Evolutionary conservation across 106 monocot genomes (phyloP), one percentile per base, ranked within the genome.

Genomic region (Dioscorea alata): DNA sequence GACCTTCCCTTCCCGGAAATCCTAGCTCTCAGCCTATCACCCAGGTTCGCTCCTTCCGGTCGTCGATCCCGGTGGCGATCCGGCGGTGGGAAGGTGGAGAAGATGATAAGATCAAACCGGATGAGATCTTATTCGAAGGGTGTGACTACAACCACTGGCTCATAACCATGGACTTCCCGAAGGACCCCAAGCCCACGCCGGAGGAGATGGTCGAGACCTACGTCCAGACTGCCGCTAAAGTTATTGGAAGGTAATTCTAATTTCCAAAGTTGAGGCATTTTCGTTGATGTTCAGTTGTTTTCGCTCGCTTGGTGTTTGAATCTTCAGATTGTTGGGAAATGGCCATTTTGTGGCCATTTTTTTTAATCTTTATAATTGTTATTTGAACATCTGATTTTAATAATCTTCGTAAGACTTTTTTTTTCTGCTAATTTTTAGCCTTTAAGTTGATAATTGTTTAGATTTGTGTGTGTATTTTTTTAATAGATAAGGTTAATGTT

Each of bases 131-230:
- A 42, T 95, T 95, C 72, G 94, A 95, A 73, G 94, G 91, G 3
- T 91, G 91, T 60, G 94, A 95, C 69, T 92, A 92, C 73, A 97
- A 97, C 69, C 97, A 97, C 79, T 97, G 97, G 92, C 81, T 97
- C 32, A 92, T 97, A 69, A 97, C 97, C 12, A 90, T 97, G 69
- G 89, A 89, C 50, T 97, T 97, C 76, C 89, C 92, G 25, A 86
- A 86, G 60, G 92, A 87, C 22, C 90, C 94, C 31, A 74, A 77
- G 35, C 96, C 89, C 16, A 74, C 89, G 21, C 76, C 71, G 0
- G 96, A 97, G 73, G 84, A 97, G 82, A 97, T 97, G 96, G 80
- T 97, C n/a, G 92, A 92, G 76, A 86, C 89, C 59, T 97, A 97
- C 59, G 82, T 97, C 23, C 89, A 97, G 67, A 97, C 96, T 23